phyloP scores from a whole-genome alignment of 148 eudicot species.

The Gaultheria prostrata region DNA sequence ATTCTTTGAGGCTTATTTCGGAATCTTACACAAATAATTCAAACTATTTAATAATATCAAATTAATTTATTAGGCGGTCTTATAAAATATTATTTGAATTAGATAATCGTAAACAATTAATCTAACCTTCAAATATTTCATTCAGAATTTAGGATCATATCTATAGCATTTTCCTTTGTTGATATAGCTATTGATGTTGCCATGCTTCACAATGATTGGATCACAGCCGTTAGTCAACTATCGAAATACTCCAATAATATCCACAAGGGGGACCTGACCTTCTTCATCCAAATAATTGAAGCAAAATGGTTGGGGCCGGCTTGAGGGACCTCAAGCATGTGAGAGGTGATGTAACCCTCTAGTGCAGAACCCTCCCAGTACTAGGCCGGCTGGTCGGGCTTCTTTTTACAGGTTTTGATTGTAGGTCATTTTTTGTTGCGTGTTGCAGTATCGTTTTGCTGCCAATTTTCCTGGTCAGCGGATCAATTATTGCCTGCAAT shows the following conservation, averaged over 20 bases:
- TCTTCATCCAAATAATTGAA: not conserved
- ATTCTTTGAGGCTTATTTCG: too few species aligned
- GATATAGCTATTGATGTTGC: too few species aligned
- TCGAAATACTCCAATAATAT: too few species aligned
- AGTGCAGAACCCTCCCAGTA: not conserved
- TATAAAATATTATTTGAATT: too few species aligned
- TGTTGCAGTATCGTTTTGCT: not conserved
- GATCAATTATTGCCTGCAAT: not conserved
- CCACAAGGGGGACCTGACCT: not conserved
- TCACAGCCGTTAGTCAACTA: not conserved
- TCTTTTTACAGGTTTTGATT: not conserved
- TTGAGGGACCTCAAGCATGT: not conserved
- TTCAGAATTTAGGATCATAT: too few species aligned
- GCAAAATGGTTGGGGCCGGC: not conserved
- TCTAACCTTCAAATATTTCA: too few species aligned
- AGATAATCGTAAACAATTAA: too few species aligned
- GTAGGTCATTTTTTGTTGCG: not conserved
- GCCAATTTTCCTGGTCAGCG: not conserved
- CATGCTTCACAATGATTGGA: not conserved
- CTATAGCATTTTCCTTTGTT: too few species aligned
- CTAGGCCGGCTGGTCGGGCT: not conserved
- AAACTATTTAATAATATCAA: too few species aligned
- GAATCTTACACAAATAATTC: too few species aligned
- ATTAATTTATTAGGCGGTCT: too few species aligned
- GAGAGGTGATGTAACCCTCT: not conserved